Evolutionary conservation across 345 rosid species (phyloP).

Genomic region (Eutrema heterophyllum): DNA sequence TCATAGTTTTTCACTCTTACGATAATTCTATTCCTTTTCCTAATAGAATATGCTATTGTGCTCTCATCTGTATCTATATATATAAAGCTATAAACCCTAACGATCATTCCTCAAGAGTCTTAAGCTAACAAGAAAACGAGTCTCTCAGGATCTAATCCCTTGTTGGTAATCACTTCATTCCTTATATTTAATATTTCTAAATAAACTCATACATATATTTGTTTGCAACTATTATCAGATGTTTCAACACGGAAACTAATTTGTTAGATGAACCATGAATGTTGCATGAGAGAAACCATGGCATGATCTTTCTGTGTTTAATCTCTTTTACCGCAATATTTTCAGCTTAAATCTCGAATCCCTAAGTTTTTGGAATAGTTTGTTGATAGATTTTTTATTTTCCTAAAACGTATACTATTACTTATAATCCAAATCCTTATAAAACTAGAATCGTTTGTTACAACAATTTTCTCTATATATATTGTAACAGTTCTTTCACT

Average conservation of each 20-base stretch:
- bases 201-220: not conserved
- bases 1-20: not conserved
- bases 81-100: not conserved
- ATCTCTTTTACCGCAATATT: not conserved
- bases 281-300: not conserved
- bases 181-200: not conserved
- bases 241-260: slow-evolving; percentile 22
- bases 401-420: not conserved
- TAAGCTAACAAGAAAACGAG: not conserved
- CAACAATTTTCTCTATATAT: not conserved
- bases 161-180: slow-evolving; percentile 7
- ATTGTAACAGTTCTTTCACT: not conserved
- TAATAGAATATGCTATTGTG: slow-evolving; percentile 12
- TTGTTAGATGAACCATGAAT: slow-evolving; percentile 16
- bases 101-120: not conserved
- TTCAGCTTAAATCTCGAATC: not conserved
- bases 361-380: not conserved
- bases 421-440: too few species aligned
- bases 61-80: not conserved
- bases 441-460: not conserved
- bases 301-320: slow-evolving; percentile 19
- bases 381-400: not conserved
- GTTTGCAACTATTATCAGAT: not conserved
- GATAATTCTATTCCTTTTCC: not conserved
- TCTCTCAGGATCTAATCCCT: not conserved